Evolutionary conservation across 2,329 filamentous ascomycete genomes (phyloP), one percentile per base, ranked within the genome.

Genomic region (Atkinsonella texensis): DNA sequence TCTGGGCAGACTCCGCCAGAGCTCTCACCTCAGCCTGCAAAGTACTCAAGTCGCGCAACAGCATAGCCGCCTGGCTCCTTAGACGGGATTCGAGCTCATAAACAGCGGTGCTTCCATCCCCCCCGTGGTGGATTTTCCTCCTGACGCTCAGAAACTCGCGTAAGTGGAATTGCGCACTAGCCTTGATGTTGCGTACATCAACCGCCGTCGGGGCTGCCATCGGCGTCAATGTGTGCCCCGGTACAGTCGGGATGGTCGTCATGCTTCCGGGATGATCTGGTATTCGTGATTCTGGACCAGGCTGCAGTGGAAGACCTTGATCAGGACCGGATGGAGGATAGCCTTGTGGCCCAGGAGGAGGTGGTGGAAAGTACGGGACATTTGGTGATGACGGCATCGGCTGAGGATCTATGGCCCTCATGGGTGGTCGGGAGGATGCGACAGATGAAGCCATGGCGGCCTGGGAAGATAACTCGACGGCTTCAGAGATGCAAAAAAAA

Each of bases 21-120:
- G 63, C 63, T 4, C 68, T 63, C 3, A 80, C 68, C 54, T 74
- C 68, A 20, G 65, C 63, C 18, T 74, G 65, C 55, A 80, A 59
- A 1, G 58, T 61, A 41, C 65, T 67, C 54, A 81, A 57, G 49
- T 78, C 73, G 17, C 62, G 63, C 10, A 75, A 55, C n/a, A 73
- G 66, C 8, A 70, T 55, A 31, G 61, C 67, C 6, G 68, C 68
- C 59, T 77, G 74, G 6, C 58, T 56, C 7, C 70, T 65, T 45
- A 78, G 60, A 31, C 70, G 70, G 3, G 68, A 63, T 45, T 76
- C 71, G 35, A 73, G 60, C n/a, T 68, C 65, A 17, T 66, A 55
- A 38, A 57, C 63, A 56, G 58, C 64, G 52, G 60, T 62, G 59
- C 54, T 59, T 28, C 18, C 48, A 35, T 57, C 63, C 41, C 60